phyloP scores from a whole-genome alignment of 331 rosid genomes.

The Acacia pycnantha region DNA sequence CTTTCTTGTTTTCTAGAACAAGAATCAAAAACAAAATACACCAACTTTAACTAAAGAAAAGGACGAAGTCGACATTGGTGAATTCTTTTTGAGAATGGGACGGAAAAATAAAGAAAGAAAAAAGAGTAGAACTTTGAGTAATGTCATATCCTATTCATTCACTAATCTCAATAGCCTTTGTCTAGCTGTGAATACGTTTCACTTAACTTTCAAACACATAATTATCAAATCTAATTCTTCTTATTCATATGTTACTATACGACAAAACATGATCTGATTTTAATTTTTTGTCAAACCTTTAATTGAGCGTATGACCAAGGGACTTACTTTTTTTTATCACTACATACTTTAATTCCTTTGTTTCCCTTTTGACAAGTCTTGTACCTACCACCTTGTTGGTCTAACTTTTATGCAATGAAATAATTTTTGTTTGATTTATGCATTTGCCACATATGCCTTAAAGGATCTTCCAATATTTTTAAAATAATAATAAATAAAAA shows the following conservation, averaged over 20 bases:
- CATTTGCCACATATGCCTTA: background rate
- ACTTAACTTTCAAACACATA: background rate
- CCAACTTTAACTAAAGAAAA: background rate
- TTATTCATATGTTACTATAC: background rate
- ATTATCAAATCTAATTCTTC: background rate
- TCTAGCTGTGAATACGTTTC: background rate
- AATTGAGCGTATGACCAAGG: background rate
- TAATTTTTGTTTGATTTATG: background rate
- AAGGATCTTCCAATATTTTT: background rate
- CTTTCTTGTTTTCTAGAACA: background rate
- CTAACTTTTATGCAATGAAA: background rate
- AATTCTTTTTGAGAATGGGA: background rate
- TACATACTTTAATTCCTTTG: background rate
- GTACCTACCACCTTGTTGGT: background rate
- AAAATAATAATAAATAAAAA: background rate
- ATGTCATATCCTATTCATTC: constrained; percentile 7
- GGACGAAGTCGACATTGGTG: background rate
- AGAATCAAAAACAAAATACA: too few relatives aligned
- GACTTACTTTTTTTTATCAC: background rate
- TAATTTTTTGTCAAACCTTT: background rate
- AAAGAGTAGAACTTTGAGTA: constrained; percentile 3
- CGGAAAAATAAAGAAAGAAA: background rate
- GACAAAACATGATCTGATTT: background rate
- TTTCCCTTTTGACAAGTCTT: background rate
- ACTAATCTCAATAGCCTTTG: background rate